Conservation (phyloP, 306 rosid species). For the Medicago ruthenica region DNA sequence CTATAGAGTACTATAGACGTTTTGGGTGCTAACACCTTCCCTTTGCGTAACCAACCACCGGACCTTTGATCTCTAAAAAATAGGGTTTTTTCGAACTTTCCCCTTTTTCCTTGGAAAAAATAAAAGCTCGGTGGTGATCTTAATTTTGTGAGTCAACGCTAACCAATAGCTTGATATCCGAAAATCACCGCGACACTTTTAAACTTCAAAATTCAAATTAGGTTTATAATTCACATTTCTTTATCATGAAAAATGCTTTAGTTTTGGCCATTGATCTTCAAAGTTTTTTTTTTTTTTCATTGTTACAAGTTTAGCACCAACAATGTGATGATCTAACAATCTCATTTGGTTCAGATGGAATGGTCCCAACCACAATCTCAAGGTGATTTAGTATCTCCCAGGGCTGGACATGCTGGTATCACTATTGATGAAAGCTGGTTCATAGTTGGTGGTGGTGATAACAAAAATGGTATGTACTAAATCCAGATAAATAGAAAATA, state of each 20-base stretch:
- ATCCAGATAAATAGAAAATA: conserved; percentile 1
- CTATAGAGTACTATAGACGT: too few relatives aligned
- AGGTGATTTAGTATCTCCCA: conserved; percentile 82
- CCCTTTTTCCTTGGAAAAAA: too few relatives aligned
- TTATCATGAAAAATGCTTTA: conserved; percentile 30
- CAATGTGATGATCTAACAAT: conserved; percentile 32
- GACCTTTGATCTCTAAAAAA: too few relatives aligned
- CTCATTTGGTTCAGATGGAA: conserved; percentile 71
- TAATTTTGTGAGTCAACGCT: too few relatives aligned
- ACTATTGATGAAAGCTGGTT: conserved; percentile 82
- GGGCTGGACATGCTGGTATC: conserved; percentile 97
- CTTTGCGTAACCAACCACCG: too few relatives aligned
- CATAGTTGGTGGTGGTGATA: conserved; percentile 97
- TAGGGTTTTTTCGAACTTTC: too few relatives aligned
- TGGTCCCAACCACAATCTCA: conserved; percentile 94
- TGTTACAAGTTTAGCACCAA: conserved; percentile 41
- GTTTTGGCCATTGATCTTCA: conserved; percentile 30
- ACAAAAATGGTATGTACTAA: conserved; percentile 71
- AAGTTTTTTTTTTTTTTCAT: not conserved
- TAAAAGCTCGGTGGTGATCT: too few relatives aligned
- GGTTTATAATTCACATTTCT: conserved; percentile 33
- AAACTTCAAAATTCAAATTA: conserved; percentile 12
- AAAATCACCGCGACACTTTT: too few relatives aligned
- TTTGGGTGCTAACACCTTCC: too few relatives aligned
- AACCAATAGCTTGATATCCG: too few relatives aligned